Evolutionary conservation across 495 filamentous ascomycete species (phyloP).

Genomic region (Viridothelium virens): DNA sequence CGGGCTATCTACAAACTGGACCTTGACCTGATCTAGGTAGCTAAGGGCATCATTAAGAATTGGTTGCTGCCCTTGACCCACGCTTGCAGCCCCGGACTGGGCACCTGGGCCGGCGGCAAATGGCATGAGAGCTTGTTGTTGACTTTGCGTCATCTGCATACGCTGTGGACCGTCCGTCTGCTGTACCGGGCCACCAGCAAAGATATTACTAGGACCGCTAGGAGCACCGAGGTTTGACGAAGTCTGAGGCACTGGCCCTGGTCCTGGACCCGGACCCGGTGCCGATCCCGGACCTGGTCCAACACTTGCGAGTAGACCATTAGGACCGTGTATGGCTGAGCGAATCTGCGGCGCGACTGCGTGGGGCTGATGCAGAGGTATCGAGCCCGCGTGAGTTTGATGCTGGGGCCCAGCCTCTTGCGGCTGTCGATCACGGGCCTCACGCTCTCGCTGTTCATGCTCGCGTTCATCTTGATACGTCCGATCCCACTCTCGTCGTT

Average conservation of each 20-base stretch:
- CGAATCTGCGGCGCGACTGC: conserved; percentile 3
- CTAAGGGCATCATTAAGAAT: conserved; percentile 95
- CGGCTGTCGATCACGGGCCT: background rate
- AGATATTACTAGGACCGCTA: conserved; percentile 55
- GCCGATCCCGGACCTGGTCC: conserved; percentile 50
- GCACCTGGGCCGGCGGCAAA: conserved; percentile 25
- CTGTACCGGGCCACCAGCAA: conserved; percentile 60
- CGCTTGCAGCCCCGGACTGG: conserved; percentile 22
- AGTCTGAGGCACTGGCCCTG: conserved; percentile 43
- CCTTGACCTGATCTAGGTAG: conserved; percentile 98
- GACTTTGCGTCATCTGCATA: conserved; percentile 40
- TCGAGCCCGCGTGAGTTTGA: conserved; percentile 2
- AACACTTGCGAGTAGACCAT: conserved; percentile 4
- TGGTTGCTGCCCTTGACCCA: conserved; percentile 73
- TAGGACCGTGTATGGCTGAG: conserved; percentile 2
- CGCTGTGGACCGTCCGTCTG: conserved; percentile 43
- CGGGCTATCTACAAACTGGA: conserved; percentile 91
- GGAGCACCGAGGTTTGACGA: conserved; percentile 55
- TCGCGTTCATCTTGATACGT: conserved; percentile 6
- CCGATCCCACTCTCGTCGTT: conserved; percentile 5
- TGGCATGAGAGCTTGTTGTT: conserved; percentile 31
- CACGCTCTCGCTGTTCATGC: conserved; percentile 7
- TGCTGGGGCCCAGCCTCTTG: conserved; percentile 8
- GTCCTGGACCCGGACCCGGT: conserved; percentile 69
- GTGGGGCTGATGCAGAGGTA: conserved; percentile 9